A percentile compares a stretch with the other conserved stretches of the same genome.
Conservation (phyloP, 305 asterid species). For the Fraxinus angustifolia region DNA sequence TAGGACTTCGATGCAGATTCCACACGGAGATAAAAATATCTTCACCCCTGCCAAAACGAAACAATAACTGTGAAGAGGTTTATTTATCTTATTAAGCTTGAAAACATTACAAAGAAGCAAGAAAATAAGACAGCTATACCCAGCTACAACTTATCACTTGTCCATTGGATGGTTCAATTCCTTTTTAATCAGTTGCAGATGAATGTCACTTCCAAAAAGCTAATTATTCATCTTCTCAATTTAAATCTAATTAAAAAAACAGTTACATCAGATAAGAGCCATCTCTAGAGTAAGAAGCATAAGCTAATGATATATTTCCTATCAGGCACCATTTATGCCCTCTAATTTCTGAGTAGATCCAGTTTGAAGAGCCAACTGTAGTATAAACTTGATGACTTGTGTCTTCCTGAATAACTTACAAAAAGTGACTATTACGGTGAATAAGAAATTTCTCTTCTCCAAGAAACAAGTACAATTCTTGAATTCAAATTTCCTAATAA, state of each 20-base stretch:
- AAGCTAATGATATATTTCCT: background rate
- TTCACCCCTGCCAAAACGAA: conserved; percentile 60
- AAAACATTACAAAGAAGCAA: background rate
- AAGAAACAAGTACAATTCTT: background rate
- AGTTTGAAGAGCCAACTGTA: background rate
- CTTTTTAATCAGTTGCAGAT: background rate
- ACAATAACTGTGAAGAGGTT: background rate
- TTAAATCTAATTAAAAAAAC: background rate
- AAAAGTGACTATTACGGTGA: background rate
- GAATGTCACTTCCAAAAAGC: background rate
- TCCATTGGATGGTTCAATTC: background rate
- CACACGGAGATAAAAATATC: conserved; percentile 93
- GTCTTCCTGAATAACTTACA: background rate
- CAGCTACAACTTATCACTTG: background rate
- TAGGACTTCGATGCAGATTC: conserved; percentile 90
- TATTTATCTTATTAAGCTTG: background rate
- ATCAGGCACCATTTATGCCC: background rate
- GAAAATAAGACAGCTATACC: background rate
- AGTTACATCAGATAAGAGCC: background rate
- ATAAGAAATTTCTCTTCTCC: background rate
- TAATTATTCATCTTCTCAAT: background rate
- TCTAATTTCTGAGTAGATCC: background rate
- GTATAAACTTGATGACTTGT: background rate
- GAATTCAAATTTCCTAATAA: background rate
- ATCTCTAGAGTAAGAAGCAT: background rate